phyloP scores from a whole-genome alignment of 2,329 filamentous ascomycete species.

The Alternaria postmessia region DNA sequence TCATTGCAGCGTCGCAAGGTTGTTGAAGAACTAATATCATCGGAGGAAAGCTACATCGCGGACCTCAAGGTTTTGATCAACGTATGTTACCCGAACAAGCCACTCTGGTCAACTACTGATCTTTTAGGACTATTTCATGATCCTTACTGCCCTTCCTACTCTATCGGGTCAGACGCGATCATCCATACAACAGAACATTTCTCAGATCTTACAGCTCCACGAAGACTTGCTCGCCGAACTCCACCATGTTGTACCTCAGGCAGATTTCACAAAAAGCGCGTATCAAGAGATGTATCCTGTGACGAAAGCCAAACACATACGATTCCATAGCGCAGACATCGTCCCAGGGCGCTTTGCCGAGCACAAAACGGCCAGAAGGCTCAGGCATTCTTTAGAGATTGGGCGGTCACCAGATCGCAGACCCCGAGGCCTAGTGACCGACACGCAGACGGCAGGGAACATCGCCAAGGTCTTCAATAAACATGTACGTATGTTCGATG shows the following conservation, averaged over 20 bases:
- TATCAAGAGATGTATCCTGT: constrained; percentile 44
- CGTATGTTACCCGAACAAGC: constrained; percentile 61
- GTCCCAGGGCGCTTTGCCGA: constrained; percentile 50
- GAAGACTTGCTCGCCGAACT: constrained; percentile 81
- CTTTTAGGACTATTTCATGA: constrained; percentile 55
- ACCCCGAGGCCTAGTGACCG: constrained; percentile 53
- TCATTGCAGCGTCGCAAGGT: constrained; percentile 79
- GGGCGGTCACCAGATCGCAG: constrained; percentile 52
- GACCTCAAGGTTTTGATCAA: constrained; percentile 88
- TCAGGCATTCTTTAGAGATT: constrained; percentile 58
- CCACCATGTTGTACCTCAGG: constrained; percentile 73
- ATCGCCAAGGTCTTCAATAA: constrained; percentile 63
- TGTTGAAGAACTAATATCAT: constrained; percentile 83
- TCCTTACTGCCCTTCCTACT: constrained; percentile 74
- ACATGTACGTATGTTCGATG: constrained; percentile 52
- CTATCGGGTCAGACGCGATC: constrained; percentile 70
- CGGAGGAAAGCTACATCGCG: constrained; percentile 87
- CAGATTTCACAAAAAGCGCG: constrained; percentile 56
- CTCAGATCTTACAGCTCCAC: constrained; percentile 82
- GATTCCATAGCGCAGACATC: constrained; percentile 59
- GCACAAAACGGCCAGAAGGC: constrained; percentile 43
- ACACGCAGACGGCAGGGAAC: constrained; percentile 62
- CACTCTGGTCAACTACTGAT: neutral
- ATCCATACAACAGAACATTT: constrained; percentile 80
- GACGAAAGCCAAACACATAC: constrained; percentile 54